These are phyloP conservation scores for Austroboletus novae-zelandiae DNA, from an alignment of 1,284 basidiomycete genomes.

Conservation along the genomic window DNA sequence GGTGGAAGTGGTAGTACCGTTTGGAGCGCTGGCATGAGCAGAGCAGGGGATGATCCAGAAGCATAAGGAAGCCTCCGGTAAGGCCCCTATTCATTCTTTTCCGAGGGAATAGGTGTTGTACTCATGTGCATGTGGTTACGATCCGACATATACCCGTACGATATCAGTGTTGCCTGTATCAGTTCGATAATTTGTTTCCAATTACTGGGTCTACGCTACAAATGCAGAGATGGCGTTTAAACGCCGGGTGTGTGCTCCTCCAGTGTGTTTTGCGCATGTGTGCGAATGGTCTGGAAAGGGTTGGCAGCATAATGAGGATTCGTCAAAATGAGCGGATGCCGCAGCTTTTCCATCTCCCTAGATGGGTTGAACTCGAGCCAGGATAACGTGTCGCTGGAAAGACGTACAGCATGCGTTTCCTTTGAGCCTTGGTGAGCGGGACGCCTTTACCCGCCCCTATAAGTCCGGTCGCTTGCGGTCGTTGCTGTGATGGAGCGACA, in stretches of 20 bases:
- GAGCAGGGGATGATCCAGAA: slow-evolving; percentile 46
- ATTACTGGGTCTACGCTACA: slow-evolving; percentile 1
- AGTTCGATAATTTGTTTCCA: slow-evolving; percentile 21
- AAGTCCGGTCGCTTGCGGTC: slow-evolving; percentile 38
- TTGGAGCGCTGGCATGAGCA: slow-evolving; percentile 80
- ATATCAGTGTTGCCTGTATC: slow-evolving; percentile 20
- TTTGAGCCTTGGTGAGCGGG: slow-evolving; percentile 62
- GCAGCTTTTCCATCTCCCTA: slow-evolving; percentile 65
- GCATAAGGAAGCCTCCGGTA: slow-evolving; percentile 13
- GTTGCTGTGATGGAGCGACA: slow-evolving; percentile 1
- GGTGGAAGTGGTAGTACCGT: slow-evolving; percentile 74
- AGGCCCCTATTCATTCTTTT: slow-evolving; percentile 1
- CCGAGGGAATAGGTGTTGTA: slow-evolving; percentile 11
- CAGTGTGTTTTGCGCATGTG: slow-evolving; percentile 78
- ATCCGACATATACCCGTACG: slow-evolving; percentile 22
- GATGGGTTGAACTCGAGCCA: slow-evolving; percentile 6
- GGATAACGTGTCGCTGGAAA: slow-evolving; percentile 3
- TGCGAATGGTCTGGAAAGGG: slow-evolving; percentile 77
- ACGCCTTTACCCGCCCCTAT: slow-evolving; percentile 69
- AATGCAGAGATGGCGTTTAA: slow-evolving; percentile 1
- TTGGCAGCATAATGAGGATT: slow-evolving; percentile 65
- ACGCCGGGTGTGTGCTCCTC: slow-evolving; percentile 41
- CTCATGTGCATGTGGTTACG: slow-evolving; percentile 21
- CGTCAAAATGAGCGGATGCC: slow-evolving; percentile 69
- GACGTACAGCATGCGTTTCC: slow-evolving; percentile 70